A percentile compares a stretch with the other conserved stretches of the same genome.
These are phyloP conservation scores for Wickerhamiella musiphila DNA, from an alignment of 805 yeast species.

Conservation along the genomic window DNA sequence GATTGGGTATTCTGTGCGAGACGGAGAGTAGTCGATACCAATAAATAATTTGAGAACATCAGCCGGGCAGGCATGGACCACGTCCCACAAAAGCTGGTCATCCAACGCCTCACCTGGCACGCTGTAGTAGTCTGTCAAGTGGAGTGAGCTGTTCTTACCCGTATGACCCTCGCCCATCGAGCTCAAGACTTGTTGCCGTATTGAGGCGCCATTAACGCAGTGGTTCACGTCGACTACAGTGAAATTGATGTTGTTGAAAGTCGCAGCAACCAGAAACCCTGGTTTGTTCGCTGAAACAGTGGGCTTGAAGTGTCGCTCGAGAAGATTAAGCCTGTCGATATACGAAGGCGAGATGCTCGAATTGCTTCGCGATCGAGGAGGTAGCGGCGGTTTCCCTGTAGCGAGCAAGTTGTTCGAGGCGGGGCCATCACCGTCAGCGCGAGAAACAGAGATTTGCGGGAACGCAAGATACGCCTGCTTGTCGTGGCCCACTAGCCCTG, in stretches of 20 bases:
- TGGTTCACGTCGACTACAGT: constrained; percentile 28
- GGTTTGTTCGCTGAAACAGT: constrained; percentile 13
- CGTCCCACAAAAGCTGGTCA: constrained; percentile 16
- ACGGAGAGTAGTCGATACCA: constrained; percentile 10
- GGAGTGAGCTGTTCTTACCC: constrained; percentile 22
- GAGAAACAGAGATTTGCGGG: too few relatives aligned
- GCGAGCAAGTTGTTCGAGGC: too few relatives aligned
- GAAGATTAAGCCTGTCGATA: too few relatives aligned
- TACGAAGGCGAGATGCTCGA: constrained; percentile 2
- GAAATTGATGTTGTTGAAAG: constrained; percentile 45
- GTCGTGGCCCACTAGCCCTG: too few relatives aligned
- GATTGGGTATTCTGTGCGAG: too few relatives aligned
- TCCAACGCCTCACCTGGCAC: constrained; percentile 21
- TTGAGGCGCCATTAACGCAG: constrained; percentile 18
- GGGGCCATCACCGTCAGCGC: too few relatives aligned
- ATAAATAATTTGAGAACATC: constrained; percentile 15
- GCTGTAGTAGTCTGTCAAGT: constrained; percentile 53
- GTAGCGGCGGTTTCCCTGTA: too few relatives aligned
- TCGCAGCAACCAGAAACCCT: constrained; percentile 30
- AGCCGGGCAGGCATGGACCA: constrained; percentile 15
- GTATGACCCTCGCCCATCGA: constrained; percentile 18
- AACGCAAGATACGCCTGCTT: too few relatives aligned
- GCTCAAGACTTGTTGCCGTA: constrained; percentile 25
- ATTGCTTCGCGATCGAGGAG: not conserved
- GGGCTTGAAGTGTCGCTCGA: constrained; percentile 20